phyloP scores from a whole-genome alignment of 805 yeast genomes.

The Yarrowia yakushimensis region DNA sequence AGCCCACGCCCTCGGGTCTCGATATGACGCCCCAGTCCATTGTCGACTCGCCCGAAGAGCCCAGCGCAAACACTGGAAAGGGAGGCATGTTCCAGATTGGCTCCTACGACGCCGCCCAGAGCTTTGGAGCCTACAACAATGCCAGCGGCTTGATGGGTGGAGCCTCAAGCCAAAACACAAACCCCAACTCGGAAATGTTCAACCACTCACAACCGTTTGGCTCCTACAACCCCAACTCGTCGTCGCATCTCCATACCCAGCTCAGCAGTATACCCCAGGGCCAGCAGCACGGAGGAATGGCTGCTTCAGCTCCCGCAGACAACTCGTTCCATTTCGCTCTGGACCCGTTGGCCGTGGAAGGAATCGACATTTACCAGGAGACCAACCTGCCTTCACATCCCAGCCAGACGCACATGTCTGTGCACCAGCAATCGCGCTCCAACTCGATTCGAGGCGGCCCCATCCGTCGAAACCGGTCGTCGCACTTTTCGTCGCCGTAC shows the following conservation, averaged over 20 bases:
- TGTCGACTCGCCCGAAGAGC: slow-evolving; percentile 23
- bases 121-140: slow-evolving; percentile 16
- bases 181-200: not conserved
- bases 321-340: slow-evolving; percentile 40
- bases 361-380: slow-evolving; percentile 35
- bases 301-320: slow-evolving; percentile 19
- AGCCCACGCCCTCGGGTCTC: slow-evolving; percentile 11
- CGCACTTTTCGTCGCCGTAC: slow-evolving; percentile 14
- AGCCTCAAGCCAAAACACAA: not conserved
- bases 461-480: slow-evolving; percentile 26
- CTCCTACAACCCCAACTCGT: slow-evolving; percentile 18
- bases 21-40: slow-evolving; percentile 24
- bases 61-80: not conserved
- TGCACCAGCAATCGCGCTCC: not conserved
- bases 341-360: slow-evolving; percentile 51
- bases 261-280: slow-evolving; percentile 22
- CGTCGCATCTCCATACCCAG: slow-evolving; percentile 14
- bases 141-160: slow-evolving; percentile 20
- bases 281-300: slow-evolving; percentile 3
- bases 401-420: slow-evolving; percentile 15
- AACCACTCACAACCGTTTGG: slow-evolving; percentile 6
- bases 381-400: not conserved
- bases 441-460: slow-evolving; percentile 25
- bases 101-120: slow-evolving; percentile 19
- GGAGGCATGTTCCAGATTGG: slow-evolving; percentile 23